Conservation (phyloP, 768 basidiomycete species). For the Hypholoma sublateritium region DNA sequence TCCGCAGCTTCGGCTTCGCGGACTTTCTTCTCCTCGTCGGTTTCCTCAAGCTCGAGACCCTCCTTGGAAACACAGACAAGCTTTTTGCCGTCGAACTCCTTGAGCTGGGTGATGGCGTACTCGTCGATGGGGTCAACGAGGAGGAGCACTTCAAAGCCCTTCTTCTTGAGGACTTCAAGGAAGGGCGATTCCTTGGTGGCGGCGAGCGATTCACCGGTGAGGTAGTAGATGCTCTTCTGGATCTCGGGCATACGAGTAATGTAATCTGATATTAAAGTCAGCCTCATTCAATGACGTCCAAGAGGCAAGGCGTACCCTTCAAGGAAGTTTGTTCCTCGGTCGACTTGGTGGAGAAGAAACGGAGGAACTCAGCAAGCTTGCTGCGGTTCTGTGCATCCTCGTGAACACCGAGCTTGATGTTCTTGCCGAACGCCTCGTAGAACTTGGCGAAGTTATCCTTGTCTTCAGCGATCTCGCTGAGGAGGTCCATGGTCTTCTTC, state of each 20-base stretch:
- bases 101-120: conserved; percentile 97
- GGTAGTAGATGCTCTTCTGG: conserved; percentile 99
- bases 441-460: conserved; percentile 98
- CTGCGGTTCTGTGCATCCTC: conserved; percentile 98
- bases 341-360: conserved; percentile 97
- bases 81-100: conserved; percentile 99
- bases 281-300: background rate
- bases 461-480: conserved; percentile 97
- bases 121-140: conserved; percentile 99
- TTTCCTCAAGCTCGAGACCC: conserved; percentile 98
- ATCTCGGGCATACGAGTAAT: conserved; percentile 99
- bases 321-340: conserved; percentile 88
- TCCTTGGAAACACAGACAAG: conserved; percentile 98
- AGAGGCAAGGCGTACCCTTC: conserved; percentile 59
- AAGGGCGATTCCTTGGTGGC: conserved; percentile 93
- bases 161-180: conserved; percentile 99
- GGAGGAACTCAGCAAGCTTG: conserved; percentile 99
- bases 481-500: conserved; percentile 95
- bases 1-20: conserved; percentile 85
- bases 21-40: conserved; percentile 91
- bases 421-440: conserved; percentile 98
- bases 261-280: conserved; percentile 64
- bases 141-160: conserved; percentile 96
- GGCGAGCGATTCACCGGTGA: conserved; percentile 95
- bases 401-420: conserved; percentile 99